Conservation (phyloP, 2,329 filamentous ascomycete species). For the Tolypocladium pustulatum region DNA sequence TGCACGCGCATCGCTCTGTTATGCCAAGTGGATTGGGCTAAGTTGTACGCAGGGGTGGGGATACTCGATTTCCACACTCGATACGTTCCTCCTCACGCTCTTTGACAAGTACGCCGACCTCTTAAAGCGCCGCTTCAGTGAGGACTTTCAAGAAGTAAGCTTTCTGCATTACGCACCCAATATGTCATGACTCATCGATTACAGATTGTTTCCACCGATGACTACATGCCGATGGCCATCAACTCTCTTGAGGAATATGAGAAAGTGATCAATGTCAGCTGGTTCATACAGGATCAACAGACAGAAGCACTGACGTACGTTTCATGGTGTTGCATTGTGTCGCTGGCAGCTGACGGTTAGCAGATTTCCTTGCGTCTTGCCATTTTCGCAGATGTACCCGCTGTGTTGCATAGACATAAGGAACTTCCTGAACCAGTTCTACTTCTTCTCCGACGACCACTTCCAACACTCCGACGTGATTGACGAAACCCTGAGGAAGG, state of each 20-base stretch:
- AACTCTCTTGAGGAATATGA: constrained; percentile 84
- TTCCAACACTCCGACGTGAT: constrained; percentile 86
- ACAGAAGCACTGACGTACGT: constrained; percentile 64
- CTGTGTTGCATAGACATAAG: constrained; percentile 96
- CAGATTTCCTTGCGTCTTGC: constrained; percentile 88
- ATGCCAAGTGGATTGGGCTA: constrained; percentile 34
- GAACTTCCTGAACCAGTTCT: constrained; percentile 96
- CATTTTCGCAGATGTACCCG: constrained; percentile 98
- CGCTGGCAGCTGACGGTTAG: constrained; percentile 2
- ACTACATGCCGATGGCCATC: constrained; percentile 99
- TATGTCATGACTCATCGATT: neutral
- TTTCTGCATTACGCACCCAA: neutral
- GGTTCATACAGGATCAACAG: constrained; percentile 80
- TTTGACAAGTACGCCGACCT: constrained; percentile 93
- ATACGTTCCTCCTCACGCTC: constrained; percentile 74
- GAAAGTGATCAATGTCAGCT: constrained; percentile 91
- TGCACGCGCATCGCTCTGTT: constrained; percentile 18
- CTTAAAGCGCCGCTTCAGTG: constrained; percentile 82
- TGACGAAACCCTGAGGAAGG: constrained; percentile 78
- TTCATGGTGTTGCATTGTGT: neutral
- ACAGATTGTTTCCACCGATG: constrained; percentile 74
- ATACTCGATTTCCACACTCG: constrained; percentile 73
- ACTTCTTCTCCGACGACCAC: constrained; percentile 93
- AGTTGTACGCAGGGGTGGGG: constrained; percentile 79
- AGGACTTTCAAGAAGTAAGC: constrained; percentile 81